Evolutionary conservation across 2,329 filamentous ascomycete genomes (phyloP).

Genomic region (Alternaria ethzedia): DNA sequence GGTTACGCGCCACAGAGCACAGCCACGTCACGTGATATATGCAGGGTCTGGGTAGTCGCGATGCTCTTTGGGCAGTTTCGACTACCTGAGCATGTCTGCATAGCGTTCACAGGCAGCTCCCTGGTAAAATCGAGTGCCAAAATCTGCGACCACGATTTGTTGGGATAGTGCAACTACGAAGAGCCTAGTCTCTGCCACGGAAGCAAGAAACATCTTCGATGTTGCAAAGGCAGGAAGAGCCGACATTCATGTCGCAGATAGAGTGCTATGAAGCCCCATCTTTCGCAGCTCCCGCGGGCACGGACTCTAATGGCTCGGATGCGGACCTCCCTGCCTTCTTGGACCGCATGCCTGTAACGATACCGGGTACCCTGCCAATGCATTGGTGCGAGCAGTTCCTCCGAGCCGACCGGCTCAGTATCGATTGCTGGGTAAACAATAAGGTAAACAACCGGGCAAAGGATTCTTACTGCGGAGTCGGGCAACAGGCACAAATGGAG

Average conservation of each 20-base stretch:
- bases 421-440: conserved; percentile 5
- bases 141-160: not conserved
- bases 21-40: conserved; percentile 18
- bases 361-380: not conserved
- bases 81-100: not conserved
- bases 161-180: not conserved
- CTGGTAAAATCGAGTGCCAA: not conserved
- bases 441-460: not conserved
- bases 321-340: not conserved
- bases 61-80: not conserved
- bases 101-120: not conserved
- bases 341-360: not conserved
- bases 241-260: not conserved
- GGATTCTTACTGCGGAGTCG: not conserved
- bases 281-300: conserved; percentile 1
- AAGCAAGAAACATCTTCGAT: not conserved
- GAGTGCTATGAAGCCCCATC: not conserved
- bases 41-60: conserved; percentile 5
- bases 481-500: conserved; percentile 1
- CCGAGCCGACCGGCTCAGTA: conserved; percentile 1
- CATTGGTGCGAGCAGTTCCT: conserved; percentile 9
- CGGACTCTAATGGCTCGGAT: not conserved
- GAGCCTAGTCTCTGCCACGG: not conserved
- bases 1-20: conserved; percentile 15
- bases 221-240: not conserved